Percentiles rank a stretch among this genome's conserved stretches.
Conservation (phyloP, 2,329 filamentous ascomycete genomes). For the Sordariomycetes sp. region DNA sequence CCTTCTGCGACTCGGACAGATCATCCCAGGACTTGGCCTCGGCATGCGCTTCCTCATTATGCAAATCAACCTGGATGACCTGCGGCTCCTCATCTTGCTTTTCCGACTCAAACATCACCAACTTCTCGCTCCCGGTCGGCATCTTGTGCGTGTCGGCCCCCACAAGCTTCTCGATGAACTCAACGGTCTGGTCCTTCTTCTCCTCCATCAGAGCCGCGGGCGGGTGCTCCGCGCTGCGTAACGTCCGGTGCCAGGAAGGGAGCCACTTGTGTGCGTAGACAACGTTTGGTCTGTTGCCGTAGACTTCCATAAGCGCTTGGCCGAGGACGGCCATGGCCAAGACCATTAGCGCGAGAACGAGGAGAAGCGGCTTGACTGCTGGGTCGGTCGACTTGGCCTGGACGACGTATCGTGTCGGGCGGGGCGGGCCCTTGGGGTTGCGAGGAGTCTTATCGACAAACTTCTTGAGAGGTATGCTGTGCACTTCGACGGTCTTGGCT, state of each 20-base stretch:
- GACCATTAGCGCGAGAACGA: constrained; percentile 46
- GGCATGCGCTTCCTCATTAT: constrained; percentile 37
- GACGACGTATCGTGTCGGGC: constrained; percentile 61
- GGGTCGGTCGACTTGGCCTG: constrained; percentile 45
- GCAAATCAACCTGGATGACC: constrained; percentile 23
- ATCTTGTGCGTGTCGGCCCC: constrained; percentile 15
- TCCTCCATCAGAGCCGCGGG: constrained; percentile 14
- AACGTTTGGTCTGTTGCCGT: constrained; percentile 45
- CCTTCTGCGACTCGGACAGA: constrained; percentile 51
- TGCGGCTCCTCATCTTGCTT: constrained; percentile 2
- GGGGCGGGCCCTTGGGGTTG: constrained; percentile 28
- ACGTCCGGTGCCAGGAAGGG: constrained; percentile 31
- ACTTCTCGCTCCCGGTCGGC: constrained; percentile 1
- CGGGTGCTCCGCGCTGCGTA: constrained; percentile 15
- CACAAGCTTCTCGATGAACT: constrained; percentile 26
- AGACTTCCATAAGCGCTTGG: constrained; percentile 55
- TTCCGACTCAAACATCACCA: neutral
- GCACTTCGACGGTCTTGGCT: constrained; percentile 71
- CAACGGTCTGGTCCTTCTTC: constrained; percentile 6
- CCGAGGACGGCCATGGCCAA: constrained; percentile 53
- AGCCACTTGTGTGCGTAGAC: constrained; percentile 47
- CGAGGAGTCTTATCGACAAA: constrained; percentile 24
- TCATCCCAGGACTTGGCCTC: constrained; percentile 63
- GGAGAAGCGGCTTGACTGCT: constrained; percentile 40
- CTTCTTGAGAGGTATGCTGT: constrained; percentile 62